Conservation (phyloP, 306 rosid genomes). For the Alnus rubra region DNA sequence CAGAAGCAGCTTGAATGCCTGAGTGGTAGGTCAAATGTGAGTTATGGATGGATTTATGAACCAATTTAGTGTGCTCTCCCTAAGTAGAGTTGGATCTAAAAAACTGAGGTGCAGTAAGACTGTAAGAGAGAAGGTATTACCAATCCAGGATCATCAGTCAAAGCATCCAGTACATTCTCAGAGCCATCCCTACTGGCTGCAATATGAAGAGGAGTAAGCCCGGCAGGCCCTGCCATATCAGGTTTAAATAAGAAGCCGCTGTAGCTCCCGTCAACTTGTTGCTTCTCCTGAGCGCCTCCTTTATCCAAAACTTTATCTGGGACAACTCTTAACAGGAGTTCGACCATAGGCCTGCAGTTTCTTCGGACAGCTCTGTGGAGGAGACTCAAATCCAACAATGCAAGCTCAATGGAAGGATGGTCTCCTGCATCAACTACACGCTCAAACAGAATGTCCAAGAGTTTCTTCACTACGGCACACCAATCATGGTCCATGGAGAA, state of each 20-base stretch:
- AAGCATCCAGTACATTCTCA: slow-evolving; percentile 75
- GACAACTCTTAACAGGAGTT: slow-evolving; percentile 59
- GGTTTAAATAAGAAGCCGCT: slow-evolving; percentile 68
- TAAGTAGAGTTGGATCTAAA: neutral
- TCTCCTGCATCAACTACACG: slow-evolving; percentile 65
- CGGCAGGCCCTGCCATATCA: slow-evolving; percentile 62
- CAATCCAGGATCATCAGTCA: slow-evolving; percentile 86
- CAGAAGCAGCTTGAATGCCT: neutral
- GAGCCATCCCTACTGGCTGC: slow-evolving; percentile 70
- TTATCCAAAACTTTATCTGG: slow-evolving; percentile 39
- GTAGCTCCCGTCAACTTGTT: slow-evolving; percentile 28
- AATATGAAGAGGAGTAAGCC: slow-evolving; percentile 86
- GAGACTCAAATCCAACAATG: slow-evolving; percentile 68
- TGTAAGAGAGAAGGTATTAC: slow-evolving; percentile 39
- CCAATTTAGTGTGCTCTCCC: neutral
- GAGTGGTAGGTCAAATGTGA: neutral
- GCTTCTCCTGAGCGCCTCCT: slow-evolving; percentile 42
- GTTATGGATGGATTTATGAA: neutral
- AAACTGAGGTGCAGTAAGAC: neutral
- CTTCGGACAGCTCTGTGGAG: slow-evolving; percentile 85
- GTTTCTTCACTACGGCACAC: slow-evolving; percentile 81
- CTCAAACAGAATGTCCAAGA: slow-evolving; percentile 61
- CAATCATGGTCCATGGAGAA: slow-evolving; percentile 89
- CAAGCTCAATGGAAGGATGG: slow-evolving; percentile 49
- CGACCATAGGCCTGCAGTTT: slow-evolving; percentile 71